Conservation (phyloP, 2,329 filamentous ascomycete species). For the Trichoderma hamatum region DNA sequence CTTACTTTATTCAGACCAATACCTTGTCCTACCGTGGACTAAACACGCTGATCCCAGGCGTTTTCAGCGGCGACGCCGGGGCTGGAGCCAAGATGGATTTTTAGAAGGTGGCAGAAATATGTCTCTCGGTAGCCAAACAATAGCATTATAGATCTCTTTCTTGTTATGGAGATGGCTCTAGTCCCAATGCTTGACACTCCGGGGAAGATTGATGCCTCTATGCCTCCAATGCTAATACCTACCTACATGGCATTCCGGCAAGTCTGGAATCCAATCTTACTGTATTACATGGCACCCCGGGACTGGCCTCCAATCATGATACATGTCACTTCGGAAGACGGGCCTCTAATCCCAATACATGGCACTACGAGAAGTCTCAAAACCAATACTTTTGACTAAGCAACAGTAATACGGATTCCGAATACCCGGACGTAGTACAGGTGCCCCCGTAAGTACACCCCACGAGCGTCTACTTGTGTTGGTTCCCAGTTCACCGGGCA, state of each 20-base stretch:
- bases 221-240: too few relatives aligned
- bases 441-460: too few relatives aligned
- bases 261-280: neutral
- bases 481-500: too few relatives aligned
- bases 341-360: too few relatives aligned
- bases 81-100: neutral
- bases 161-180: neutral
- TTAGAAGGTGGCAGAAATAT: neutral
- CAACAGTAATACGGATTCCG: neutral
- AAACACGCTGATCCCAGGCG: neutral
- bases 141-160: neutral
- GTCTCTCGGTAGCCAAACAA: neutral
- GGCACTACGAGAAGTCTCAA: neutral
- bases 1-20: neutral
- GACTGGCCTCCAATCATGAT: too few relatives aligned
- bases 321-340: too few relatives aligned
- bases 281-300: too few relatives aligned
- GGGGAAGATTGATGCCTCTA: neutral
- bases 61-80: neutral
- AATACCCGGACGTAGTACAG: neutral
- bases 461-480: too few relatives aligned
- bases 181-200: neutral
- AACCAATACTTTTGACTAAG: too few relatives aligned
- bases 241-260: too few relatives aligned
- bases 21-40: neutral